These are phyloP conservation scores for Kwoniella shandongensis DNA, from an alignment of 768 basidiomycete species.

Conservation along the genomic window DNA sequence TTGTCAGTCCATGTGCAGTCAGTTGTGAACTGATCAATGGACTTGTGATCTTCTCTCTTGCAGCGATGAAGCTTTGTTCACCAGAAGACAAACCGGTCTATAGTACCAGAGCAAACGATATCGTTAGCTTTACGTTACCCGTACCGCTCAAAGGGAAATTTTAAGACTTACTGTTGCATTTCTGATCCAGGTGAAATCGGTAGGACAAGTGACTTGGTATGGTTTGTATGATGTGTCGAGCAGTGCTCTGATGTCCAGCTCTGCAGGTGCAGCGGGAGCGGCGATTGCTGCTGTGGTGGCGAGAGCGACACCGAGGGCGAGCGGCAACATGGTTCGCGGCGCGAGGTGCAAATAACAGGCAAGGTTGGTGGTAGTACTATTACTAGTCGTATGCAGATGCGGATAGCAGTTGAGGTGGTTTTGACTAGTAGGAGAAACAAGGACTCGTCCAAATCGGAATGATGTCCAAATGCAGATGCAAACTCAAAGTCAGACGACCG, in stretches of 20 bases:
- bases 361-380: no score
- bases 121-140: not conserved
- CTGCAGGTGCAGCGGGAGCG: constrained; percentile 5
- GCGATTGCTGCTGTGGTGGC: constrained; percentile 11
- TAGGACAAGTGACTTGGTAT: constrained; percentile 43
- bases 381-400: no score
- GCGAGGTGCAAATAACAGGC: no score
- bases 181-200: constrained; percentile 39
- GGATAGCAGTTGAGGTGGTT: no score
- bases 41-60: constrained; percentile 22
- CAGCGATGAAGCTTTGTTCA: constrained; percentile 35
- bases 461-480: no score
- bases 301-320: not conserved
- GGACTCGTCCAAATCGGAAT: no score
- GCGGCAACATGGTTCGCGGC: constrained; percentile 2
- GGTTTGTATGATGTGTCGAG: constrained; percentile 37
- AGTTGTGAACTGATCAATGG: constrained; percentile 34
- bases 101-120: not conserved
- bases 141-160: not conserved
- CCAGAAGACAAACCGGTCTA: constrained; percentile 22
- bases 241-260: constrained; percentile 6
- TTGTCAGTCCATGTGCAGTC: constrained; percentile 24
- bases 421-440: no score
- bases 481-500: no score
- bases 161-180: constrained; percentile 29